Evolutionary conservation across 2,329 filamentous ascomycete genomes (phyloP), one percentile per base, ranked within the genome.

Genomic region (Beauveria sp.): DNA sequence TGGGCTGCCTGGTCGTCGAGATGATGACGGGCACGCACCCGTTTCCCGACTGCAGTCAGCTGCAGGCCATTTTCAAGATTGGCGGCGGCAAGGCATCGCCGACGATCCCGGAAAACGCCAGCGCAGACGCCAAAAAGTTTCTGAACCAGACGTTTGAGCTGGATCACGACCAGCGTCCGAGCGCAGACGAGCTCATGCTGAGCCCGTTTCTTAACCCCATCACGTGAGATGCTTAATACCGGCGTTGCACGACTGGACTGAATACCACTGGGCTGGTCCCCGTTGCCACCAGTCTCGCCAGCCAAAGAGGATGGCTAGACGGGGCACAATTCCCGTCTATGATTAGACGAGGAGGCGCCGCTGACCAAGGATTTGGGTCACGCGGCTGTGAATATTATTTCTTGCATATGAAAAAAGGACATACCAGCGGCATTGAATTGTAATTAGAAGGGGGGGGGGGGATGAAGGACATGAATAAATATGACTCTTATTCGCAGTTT

Each of bases 61-160:
- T 99, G 64, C 94, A 99, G 73, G 94, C 94, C 63, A 97, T 99
- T 70, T 99, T 99, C 81, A 96, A 96, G 78, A 97, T 99, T 72
- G 92, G 92, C 44, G 92, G 89, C 65, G 87, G 89, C 66, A 89
- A 91, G 73, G 91, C 92, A 26, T 87, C 90, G 50, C 94, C 94
- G 0, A 92, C 91, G 18, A 89, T 96, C 60, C 94, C 94, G 0
- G 91, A 96, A 14, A 84, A 88, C 67, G 91, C 92, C 14, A 94
- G 91, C 68, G 84, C 87, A 41, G 93, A 96, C 67, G 93, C 92
- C 5, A 84, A 88, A 72, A 83, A 82, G 50, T 99, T 99, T 78
- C 77, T 99, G 65, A 82, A 84, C 61, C 86, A 90, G 77, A 97
- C 94, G 0, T 99, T 99, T 77, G 92, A 97, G 79, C 88, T 97